These are phyloP conservation scores for Fusarium papillatum DNA, from an alignment of 2,329 filamentous ascomycete species.

Conservation along the genomic window DNA sequence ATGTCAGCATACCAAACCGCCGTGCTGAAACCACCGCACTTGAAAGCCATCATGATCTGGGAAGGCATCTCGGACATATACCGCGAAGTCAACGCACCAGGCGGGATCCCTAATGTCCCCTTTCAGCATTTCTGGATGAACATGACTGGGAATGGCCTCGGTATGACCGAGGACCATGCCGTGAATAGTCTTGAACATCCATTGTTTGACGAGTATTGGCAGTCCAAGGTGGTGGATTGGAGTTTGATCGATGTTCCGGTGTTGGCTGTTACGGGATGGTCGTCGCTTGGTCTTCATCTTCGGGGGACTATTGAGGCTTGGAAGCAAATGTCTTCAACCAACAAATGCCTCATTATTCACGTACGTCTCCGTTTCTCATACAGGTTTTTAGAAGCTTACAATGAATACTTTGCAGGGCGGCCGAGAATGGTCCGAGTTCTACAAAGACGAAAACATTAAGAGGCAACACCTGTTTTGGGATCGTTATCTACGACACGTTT, in stretches of 20 bases:
- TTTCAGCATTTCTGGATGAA: constrained; percentile 27
- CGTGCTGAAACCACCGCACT: constrained; percentile 7
- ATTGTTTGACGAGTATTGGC: constrained; percentile 2
- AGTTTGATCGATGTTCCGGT: background rate
- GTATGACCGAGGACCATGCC: constrained; percentile 8
- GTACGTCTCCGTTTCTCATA: background rate
- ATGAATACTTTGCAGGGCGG: background rate
- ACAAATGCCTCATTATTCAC: background rate
- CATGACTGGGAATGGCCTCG: constrained; percentile 17
- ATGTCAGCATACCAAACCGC: constrained; percentile 3
- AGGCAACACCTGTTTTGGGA: background rate
- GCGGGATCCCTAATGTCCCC: constrained; percentile 12
- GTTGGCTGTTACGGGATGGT: background rate
- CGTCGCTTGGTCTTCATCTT: background rate
- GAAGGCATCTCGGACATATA: constrained; percentile 18
- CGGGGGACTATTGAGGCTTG: background rate
- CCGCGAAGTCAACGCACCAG: constrained; percentile 11
- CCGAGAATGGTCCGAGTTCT: background rate
- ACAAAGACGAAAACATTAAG: background rate
- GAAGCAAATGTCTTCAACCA: background rate
- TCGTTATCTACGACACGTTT: background rate
- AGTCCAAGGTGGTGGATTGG: background rate
- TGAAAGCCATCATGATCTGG: constrained; percentile 16
- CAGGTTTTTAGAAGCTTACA: background rate
- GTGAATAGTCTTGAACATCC: constrained; percentile 4